phyloP scores from a whole-genome alignment of 805 yeast genomes.

The Helenozyma rhizophorensis region DNA sequence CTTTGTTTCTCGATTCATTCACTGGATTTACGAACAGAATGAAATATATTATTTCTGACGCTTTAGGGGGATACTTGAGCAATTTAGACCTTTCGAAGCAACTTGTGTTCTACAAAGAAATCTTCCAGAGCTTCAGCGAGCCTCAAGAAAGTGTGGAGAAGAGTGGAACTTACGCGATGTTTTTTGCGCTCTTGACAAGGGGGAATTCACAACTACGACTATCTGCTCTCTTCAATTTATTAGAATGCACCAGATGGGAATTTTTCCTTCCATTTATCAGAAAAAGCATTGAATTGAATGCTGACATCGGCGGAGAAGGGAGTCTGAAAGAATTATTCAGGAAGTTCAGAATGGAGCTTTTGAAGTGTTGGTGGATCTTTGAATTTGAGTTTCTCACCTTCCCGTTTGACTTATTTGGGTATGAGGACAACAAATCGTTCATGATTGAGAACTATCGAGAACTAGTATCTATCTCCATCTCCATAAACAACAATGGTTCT shows the following conservation, averaged over 20 bases:
- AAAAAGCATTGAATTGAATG: conserved; percentile 21
- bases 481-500: conserved; percentile 13
- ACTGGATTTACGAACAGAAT: conserved; percentile 14
- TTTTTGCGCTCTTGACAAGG: conserved; percentile 28
- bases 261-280: conserved; percentile 28
- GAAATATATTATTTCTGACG: conserved; percentile 16
- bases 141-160: conserved; percentile 39
- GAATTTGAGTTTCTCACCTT: conserved; percentile 27
- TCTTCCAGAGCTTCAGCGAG: conserved; percentile 23
- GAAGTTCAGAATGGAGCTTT: conserved; percentile 27
- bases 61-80: conserved; percentile 10
- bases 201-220: conserved; percentile 27
- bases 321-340: conserved; percentile 22
- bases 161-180: conserved; percentile 34
- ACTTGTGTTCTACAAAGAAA: conserved; percentile 23
- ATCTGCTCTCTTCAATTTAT: conserved; percentile 35
- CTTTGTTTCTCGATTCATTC: conserved; percentile 18
- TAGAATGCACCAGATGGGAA: conserved; percentile 35
- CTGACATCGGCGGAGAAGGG: conserved; percentile 11
- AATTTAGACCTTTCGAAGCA: conserved; percentile 10
- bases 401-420: conserved; percentile 41
- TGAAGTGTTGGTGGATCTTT: conserved; percentile 43
- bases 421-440: conserved; percentile 24
- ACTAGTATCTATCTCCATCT: conserved; percentile 34
- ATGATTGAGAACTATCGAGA: conserved; percentile 28